A percentile compares a stretch with the other conserved stretches of the same genome.
Conservation (phyloP, 208 protist genomes). For the Wallacemonas sp. region DNA sequence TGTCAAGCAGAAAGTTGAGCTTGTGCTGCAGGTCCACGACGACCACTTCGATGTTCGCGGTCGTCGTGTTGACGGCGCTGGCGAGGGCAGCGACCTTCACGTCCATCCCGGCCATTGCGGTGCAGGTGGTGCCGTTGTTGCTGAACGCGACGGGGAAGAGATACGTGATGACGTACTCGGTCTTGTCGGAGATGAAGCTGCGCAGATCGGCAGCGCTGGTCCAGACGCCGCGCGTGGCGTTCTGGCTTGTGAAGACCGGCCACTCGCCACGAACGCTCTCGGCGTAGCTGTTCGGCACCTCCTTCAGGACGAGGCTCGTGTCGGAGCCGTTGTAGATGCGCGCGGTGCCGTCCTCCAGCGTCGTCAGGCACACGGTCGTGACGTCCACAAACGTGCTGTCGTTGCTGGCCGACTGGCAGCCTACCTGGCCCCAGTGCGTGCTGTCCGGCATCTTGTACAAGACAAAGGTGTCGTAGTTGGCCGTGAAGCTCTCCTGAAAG, state of each 20-base stretch:
- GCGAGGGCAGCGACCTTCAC: constrained; percentile 34
- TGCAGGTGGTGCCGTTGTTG: constrained; percentile 18
- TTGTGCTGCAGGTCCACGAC: constrained; percentile 37
- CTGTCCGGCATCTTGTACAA: constrained; percentile 28
- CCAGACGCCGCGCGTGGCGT: constrained; percentile 34
- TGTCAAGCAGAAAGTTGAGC: constrained; percentile 47
- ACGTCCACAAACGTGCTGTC: constrained; percentile 8
- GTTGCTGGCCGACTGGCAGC: constrained; percentile 23
- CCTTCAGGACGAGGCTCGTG: constrained; percentile 7
- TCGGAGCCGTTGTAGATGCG: constrained; percentile 14
- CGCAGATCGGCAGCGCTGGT: constrained; percentile 16
- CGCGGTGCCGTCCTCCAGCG: constrained; percentile 8
- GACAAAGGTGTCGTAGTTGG: constrained; percentile 40
- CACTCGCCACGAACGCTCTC: constrained; percentile 7
- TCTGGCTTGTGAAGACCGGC: constrained; percentile 9
- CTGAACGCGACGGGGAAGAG: constrained; percentile 37
- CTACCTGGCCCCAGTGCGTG: constrained; percentile 41
- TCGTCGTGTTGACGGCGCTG: constrained; percentile 25
- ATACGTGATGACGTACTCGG: constrained; percentile 34
- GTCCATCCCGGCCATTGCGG: constrained; percentile 36
- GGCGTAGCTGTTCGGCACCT: constrained; percentile 7
- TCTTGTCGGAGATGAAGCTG: constrained; percentile 19
- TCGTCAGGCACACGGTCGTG: constrained; percentile 18
- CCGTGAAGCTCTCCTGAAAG: constrained; percentile 31
- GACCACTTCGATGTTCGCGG: constrained; percentile 43